Base-by-base conservation (phyloP, 495 filamentous ascomycete species). In the Penicillium parvum region DNA sequence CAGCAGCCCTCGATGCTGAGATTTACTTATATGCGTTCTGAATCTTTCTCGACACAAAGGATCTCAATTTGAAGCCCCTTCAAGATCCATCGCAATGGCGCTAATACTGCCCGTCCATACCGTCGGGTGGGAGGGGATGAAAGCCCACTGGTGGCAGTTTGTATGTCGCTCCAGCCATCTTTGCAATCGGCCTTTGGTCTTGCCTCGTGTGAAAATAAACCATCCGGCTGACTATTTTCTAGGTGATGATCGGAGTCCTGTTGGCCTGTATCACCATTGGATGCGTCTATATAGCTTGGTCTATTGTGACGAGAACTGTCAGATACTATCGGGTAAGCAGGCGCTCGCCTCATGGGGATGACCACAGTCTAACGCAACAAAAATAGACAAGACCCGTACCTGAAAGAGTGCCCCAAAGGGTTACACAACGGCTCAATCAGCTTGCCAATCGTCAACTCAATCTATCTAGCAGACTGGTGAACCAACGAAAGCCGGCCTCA, bases 61-160 rank as follows among this genome's bases (percentile, higher is more conserved):
- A 9, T 5, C 23, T 5, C 4, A 33, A 22, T 39, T 34, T 23
- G 12, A 29, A n/a, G 32, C 26, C 25, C 19, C 14, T 28, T 12
- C 5, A 16, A 23, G 8, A 29, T 12, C 21, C 26, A 19, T 43
- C 45, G 43, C 19, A 20, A 65, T 71, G 66, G 52, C 55, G 2
- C 16, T 57, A 34, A 65, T 68, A 20, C 60, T 70, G 11, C 21
- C 58, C 7, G 57, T 66, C 36, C 48, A 58, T 19, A 55, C 65
- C 28, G 28, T 71, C 9, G 57, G 61, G 40, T 71, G 69, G 69
- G 36, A 36, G 38, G 14, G 35, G 9, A 71, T 69, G 65, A 66
- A 47, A 39, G 39, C 40, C 1, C 47, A 66, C 30, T 72, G 67
- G 67, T 72, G 65, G 66, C 69, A 72, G 37, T 66, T 58, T 58